These are phyloP conservation scores for Golubevia pallescens DNA, from an alignment of 1,284 basidiomycete species.

Conservation along the genomic window DNA sequence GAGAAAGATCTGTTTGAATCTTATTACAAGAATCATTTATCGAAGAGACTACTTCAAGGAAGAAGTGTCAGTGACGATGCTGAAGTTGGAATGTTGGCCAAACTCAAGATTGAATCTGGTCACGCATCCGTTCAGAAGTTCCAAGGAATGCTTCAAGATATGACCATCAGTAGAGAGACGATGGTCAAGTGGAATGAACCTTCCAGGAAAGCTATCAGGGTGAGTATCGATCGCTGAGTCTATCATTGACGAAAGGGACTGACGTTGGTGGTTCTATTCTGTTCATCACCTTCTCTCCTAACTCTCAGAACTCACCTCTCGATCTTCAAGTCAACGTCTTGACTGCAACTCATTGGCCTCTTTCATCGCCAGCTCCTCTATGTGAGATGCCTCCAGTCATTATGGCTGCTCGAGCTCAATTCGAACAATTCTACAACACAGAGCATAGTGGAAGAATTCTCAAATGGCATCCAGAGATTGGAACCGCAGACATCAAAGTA, in stretches of 20 bases:
- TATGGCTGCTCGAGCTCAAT: conserved; percentile 69
- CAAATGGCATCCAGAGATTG: conserved; percentile 91
- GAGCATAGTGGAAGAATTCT: conserved; percentile 87
- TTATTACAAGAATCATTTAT: conserved; percentile 95
- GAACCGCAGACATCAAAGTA: conserved; percentile 86
- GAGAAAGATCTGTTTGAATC: conserved; percentile 98
- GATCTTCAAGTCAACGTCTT: conserved; percentile 39
- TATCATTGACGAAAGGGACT: no score
- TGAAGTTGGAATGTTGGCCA: conserved; percentile 95
- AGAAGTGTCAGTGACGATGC: conserved; percentile 95
- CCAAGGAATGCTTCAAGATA: conserved; percentile 78
- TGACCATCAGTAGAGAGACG: background rate
- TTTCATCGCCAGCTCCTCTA: conserved; percentile 32
- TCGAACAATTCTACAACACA: conserved; percentile 87
- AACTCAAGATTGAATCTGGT: conserved; percentile 95
- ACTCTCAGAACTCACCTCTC: background rate
- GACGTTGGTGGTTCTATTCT: background rate
- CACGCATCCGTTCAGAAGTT: conserved; percentile 97
- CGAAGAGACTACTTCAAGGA: conserved; percentile 83
- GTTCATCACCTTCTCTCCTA: background rate
- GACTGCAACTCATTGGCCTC: conserved; percentile 61
- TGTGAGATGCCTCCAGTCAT: conserved; percentile 36
- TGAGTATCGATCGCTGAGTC: background rate
- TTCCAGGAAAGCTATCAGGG: background rate
- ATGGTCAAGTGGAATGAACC: background rate